Evolutionary conservation across 1,139 yeast genomes (phyloP).

Genomic region (Blastobotrys petasosporus): DNA sequence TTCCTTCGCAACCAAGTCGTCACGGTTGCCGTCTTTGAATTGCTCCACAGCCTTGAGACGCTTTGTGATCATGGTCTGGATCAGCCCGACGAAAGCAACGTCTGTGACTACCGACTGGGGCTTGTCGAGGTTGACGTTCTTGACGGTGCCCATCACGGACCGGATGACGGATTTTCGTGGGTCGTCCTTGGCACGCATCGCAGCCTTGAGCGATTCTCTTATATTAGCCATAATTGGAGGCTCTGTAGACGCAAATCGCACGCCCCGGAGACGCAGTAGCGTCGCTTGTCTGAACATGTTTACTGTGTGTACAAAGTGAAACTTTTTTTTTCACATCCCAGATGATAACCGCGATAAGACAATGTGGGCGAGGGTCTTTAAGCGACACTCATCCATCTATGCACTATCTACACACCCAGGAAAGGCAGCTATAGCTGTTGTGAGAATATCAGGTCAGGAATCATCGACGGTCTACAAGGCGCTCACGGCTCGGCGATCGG

Average conservation of each 20-base stretch:
- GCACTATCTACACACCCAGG: constrained; percentile 84
- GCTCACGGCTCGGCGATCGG: constrained; percentile 40
- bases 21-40: constrained; percentile 45
- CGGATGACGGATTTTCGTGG: constrained; percentile 49
- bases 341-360: neutral
- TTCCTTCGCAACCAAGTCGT: constrained; percentile 55
- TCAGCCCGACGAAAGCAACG: constrained; percentile 43
- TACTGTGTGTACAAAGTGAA: neutral
- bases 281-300: neutral
- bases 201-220: constrained; percentile 31
- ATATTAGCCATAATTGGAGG: constrained; percentile 34
- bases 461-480: constrained; percentile 39
- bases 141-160: constrained; percentile 50
- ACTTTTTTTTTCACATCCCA: constrained; percentile 1
- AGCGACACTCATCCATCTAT: constrained; percentile 51
- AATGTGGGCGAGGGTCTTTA: neutral
- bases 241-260: constrained; percentile 20
- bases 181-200: constrained; percentile 30
- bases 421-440: constrained; percentile 80
- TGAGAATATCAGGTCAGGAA: constrained; percentile 74
- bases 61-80: constrained; percentile 47
- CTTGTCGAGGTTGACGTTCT: constrained; percentile 54
- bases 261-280: constrained; percentile 6
- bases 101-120: constrained; percentile 43
- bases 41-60: constrained; percentile 50